A percentile compares a stretch with the other conserved stretches of the same genome.
Evolutionary conservation across 306 rosid genomes (phyloP).

Genomic region (Leucaena leucocephala): DNA sequence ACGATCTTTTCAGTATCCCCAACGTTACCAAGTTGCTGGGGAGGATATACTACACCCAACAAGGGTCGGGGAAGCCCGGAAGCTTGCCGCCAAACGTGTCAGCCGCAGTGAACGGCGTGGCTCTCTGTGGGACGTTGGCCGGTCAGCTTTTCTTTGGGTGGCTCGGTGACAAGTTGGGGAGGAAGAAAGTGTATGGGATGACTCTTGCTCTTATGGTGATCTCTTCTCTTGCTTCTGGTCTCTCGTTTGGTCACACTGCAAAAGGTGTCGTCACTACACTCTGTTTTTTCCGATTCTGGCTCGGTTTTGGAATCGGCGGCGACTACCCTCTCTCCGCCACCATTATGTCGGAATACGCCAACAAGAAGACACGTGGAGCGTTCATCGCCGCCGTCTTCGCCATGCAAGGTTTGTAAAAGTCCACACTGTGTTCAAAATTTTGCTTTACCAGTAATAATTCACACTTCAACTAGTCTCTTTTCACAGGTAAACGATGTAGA

Average conservation of each 20-base stretch:
- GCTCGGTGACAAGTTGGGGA: constrained; percentile 56
- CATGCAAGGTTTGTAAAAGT: constrained; percentile 48
- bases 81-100: constrained; percentile 49
- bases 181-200: constrained; percentile 52
- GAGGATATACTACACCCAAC: constrained; percentile 42
- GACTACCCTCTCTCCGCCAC: constrained; percentile 61
- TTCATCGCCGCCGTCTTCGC: constrained; percentile 52
- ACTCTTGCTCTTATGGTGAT: constrained; percentile 52
- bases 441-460: neutral
- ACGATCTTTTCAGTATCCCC: constrained; percentile 54
- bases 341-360: constrained; percentile 56
- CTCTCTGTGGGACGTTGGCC: constrained; percentile 46
- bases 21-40: constrained; percentile 63
- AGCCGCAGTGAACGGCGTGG: constrained; percentile 51
- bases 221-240: constrained; percentile 49
- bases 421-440: neutral
- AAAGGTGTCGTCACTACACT: constrained; percentile 44
- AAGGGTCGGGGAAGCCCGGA: constrained; percentile 42
- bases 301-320: constrained; percentile 58
- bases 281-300: constrained; percentile 58
- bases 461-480: neutral
- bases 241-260: constrained; percentile 44
- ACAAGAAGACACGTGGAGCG: constrained; percentile 46
- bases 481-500: neutral
- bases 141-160: constrained; percentile 52